Conservation (phyloP, 768 basidiomycete species). For the Mycena maculata region DNA sequence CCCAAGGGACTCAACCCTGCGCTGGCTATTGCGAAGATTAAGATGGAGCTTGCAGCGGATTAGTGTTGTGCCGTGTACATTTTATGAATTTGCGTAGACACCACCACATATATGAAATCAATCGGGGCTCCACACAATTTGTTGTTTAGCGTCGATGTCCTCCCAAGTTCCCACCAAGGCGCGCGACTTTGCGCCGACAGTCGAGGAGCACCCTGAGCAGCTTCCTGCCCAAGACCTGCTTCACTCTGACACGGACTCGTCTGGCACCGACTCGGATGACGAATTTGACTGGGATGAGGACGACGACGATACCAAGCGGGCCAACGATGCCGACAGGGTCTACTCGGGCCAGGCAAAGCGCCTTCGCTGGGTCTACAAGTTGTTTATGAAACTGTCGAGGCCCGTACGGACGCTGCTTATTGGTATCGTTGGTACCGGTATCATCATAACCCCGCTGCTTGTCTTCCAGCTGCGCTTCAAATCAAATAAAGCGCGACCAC, state of each 20-base stretch:
- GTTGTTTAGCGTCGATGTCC: conserved; percentile 15
- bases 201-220: conserved; percentile 30
- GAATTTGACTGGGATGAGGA: conserved; percentile 84
- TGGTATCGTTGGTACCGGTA: conserved; percentile 66
- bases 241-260: conserved; percentile 56
- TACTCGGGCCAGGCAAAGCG: conserved; percentile 63
- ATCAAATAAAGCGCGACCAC: conserved; percentile 56
- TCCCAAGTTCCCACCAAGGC: conserved; percentile 29
- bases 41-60: conserved; percentile 86
- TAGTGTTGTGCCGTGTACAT: conserved; percentile 44
- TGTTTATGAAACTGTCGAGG: conserved; percentile 74
- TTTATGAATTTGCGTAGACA: neutral
- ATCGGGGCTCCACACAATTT: neutral
- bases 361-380: conserved; percentile 69
- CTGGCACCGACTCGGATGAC: conserved; percentile 72
- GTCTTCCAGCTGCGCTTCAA: conserved; percentile 74
- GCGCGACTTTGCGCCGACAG: conserved; percentile 39
- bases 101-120: neutral
- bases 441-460: conserved; percentile 77
- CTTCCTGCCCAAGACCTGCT: conserved; percentile 16
- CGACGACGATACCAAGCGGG: conserved; percentile 51
- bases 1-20: conserved; percentile 97
- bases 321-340: conserved; percentile 39
- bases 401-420: conserved; percentile 69
- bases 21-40: conserved; percentile 92